Conservation (phyloP, 768 basidiomycete species). For the Xerocomellus amylosporus region DNA sequence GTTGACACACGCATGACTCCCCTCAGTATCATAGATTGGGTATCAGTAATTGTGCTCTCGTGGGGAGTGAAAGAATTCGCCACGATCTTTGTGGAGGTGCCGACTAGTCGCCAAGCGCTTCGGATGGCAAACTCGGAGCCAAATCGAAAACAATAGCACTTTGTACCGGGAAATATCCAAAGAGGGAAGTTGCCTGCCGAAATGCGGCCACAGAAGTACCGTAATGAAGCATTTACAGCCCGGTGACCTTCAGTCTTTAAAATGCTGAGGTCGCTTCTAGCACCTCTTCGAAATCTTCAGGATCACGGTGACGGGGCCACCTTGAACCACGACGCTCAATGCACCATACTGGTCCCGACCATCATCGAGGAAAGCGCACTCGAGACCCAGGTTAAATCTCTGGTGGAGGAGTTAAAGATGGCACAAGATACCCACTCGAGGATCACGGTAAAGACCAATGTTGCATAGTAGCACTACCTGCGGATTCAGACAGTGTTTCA, state of each 20-base stretch:
- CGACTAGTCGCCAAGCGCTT: too few relatives aligned
- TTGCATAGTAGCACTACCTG: neutral
- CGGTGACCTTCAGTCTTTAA: neutral
- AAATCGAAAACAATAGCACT: too few relatives aligned
- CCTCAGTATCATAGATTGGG: too few relatives aligned
- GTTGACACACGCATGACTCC: too few relatives aligned
- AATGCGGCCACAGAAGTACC: too few relatives aligned
- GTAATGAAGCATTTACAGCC: too few relatives aligned
- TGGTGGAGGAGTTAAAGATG: constrained; percentile 67
- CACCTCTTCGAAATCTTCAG: constrained; percentile 56
- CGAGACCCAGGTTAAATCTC: constrained; percentile 58
- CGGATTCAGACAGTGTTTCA: neutral
- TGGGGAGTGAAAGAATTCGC: too few relatives aligned
- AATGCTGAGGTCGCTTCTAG: constrained; percentile 60
- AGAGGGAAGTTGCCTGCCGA: too few relatives aligned
- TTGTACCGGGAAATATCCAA: too few relatives aligned
- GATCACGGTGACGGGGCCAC: constrained; percentile 38
- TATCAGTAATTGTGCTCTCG: too few relatives aligned
- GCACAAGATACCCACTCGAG: constrained; percentile 45
- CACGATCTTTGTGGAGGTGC: too few relatives aligned
- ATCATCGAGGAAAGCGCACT: neutral
- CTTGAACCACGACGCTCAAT: constrained; percentile 27
- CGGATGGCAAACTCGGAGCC: too few relatives aligned
- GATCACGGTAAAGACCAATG: constrained; percentile 47
- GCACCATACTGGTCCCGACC: neutral